Percentiles rank a stretch among this genome's conserved stretches.
phyloP scores from a whole-genome alignment of 2,329 filamentous ascomycete genomes.

The Ceratocystis eucalypticola region DNA sequence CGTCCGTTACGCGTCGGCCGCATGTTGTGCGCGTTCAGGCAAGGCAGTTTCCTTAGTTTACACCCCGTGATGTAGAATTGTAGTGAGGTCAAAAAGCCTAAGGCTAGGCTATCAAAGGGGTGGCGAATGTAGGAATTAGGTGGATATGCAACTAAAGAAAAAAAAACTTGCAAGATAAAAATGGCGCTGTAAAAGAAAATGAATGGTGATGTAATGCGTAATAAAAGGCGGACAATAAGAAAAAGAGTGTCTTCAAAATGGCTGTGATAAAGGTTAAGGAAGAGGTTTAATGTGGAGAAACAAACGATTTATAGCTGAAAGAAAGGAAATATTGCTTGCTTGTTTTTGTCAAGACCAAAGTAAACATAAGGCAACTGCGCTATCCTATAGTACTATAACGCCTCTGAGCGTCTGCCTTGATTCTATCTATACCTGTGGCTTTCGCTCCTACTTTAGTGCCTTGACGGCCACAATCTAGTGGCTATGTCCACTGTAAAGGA shows the following conservation, averaged over 20 bases:
- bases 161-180: neutral
- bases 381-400: neutral
- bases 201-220: neutral
- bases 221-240: neutral
- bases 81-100: neutral
- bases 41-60: slow-evolving; percentile 5
- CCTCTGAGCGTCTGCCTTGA: neutral
- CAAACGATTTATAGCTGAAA: neutral
- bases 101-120: neutral
- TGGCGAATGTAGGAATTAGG: neutral
- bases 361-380: neutral
- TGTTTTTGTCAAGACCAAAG: neutral
- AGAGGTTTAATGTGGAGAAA: slow-evolving; percentile 6
- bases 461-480: neutral
- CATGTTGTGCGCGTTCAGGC: slow-evolving; percentile 15
- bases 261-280: neutral
- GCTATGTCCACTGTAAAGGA: neutral
- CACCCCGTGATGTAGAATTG: neutral
- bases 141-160: neutral
- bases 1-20: slow-evolving; percentile 15
- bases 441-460: neutral
- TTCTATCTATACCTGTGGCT: neutral
- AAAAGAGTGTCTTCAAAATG: neutral
- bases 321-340: neutral
- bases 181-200: neutral